A percentile compares a stretch with the other conserved stretches of the same genome.
Conservation (phyloP, 2,329 filamentous ascomycete genomes). For the Cladosporium sp. region DNA sequence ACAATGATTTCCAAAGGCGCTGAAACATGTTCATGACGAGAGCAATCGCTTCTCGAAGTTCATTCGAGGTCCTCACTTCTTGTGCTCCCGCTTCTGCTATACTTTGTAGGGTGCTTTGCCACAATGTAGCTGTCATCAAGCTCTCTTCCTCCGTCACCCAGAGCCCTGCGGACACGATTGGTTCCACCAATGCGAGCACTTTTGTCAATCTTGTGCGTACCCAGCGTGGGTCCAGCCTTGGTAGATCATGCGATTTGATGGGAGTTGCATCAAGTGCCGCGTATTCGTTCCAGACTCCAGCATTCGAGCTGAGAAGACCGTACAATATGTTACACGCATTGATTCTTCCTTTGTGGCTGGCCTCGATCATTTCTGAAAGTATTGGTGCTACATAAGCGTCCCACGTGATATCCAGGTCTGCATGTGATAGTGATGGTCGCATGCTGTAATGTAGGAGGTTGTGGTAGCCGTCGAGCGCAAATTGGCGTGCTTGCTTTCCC, state of each 20-base stretch:
- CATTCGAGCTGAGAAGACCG: slow-evolving; percentile 65
- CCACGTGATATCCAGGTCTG: slow-evolving; percentile 77
- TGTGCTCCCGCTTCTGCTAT: slow-evolving; percentile 71
- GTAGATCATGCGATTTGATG: slow-evolving; percentile 72
- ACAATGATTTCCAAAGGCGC: slow-evolving; percentile 61
- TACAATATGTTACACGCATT: slow-evolving; percentile 69
- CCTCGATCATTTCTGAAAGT: slow-evolving; percentile 57
- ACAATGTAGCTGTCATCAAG: slow-evolving; percentile 30
- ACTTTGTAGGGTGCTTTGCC: slow-evolving; percentile 57
- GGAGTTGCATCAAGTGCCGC: slow-evolving; percentile 57
- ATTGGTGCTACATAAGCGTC: slow-evolving; percentile 68
- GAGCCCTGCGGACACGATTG: slow-evolving; percentile 54
- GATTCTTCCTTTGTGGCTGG: slow-evolving; percentile 53
- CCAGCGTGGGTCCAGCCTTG: slow-evolving; percentile 83
- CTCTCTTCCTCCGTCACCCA: slow-evolving; percentile 23
- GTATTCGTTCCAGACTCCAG: slow-evolving; percentile 70
- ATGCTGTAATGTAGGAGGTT: slow-evolving; percentile 82
- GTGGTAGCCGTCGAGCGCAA: slow-evolving; percentile 71
- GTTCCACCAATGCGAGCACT: slow-evolving; percentile 64
- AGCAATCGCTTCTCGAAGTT: slow-evolving; percentile 78
- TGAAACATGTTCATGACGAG: slow-evolving; percentile 68
- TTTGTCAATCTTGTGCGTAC: slow-evolving; percentile 68
- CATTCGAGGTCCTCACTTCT: slow-evolving; percentile 84
- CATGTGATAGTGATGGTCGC: slow-evolving; percentile 64
- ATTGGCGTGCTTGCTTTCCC: slow-evolving; percentile 49